These are phyloP conservation scores for Colletotrichum falcatum DNA, from an alignment of 2,329 filamentous ascomycete species.

Conservation along the genomic window DNA sequence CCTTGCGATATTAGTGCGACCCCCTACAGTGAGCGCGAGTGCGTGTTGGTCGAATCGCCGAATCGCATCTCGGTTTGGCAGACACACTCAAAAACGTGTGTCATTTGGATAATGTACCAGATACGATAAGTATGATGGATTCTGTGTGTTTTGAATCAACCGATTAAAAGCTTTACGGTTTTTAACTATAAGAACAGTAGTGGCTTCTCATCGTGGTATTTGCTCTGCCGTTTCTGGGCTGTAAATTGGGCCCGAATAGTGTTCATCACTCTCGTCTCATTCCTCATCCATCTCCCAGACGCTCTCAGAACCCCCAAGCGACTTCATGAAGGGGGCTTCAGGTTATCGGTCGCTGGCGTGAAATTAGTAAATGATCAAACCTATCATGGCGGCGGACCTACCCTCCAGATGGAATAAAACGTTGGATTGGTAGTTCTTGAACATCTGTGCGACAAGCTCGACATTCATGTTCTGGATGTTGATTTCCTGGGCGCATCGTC, in stretches of 20 bases:
- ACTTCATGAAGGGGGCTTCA: conserved; percentile 81
- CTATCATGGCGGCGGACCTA: conserved; percentile 52
- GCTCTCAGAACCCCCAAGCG: not conserved
- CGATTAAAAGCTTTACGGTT: not conserved
- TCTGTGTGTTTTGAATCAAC: not conserved
- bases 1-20: conserved; percentile 10
- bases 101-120: no score
- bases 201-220: conserved; percentile 16
- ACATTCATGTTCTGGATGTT: conserved; percentile 99
- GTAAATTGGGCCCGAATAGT: not conserved
- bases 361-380: not conserved
- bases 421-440: conserved; percentile 99
- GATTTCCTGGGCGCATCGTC: conserved; percentile 75
- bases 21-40: not conserved
- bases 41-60: not conserved
- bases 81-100: not conserved
- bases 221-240: not conserved
- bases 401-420: conserved; percentile 97
- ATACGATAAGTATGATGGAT: not conserved
- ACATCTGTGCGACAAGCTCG: conserved; percentile 98
- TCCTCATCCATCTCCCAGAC: conserved; percentile 14
- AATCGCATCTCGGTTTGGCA: not conserved
- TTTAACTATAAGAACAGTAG: not conserved
- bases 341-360: conserved; percentile 50
- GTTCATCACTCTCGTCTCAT: conserved; percentile 29